Evolutionary conservation across 345 rosid genomes (phyloP).

Genomic region (Orychophragmus violaceus): DNA sequence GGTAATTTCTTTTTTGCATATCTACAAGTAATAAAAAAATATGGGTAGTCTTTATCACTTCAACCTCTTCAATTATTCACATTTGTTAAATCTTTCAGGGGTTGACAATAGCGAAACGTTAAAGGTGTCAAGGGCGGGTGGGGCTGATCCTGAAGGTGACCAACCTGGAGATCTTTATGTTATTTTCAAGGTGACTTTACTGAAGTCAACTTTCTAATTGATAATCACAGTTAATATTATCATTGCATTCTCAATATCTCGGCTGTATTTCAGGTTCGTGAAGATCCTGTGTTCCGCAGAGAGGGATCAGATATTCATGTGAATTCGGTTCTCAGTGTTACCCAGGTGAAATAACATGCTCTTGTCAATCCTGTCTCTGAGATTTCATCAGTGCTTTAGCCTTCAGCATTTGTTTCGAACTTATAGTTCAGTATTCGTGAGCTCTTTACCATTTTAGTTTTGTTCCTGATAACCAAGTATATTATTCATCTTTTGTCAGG

Average conservation of each 20-base stretch:
- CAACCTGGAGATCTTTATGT: conserved; percentile 97
- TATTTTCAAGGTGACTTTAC: conserved; percentile 54
- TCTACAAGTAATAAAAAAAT: background rate
- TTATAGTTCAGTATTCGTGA: background rate
- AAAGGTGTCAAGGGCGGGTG: conserved; percentile 74
- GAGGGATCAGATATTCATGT: conserved; percentile 89
- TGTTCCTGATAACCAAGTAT: background rate
- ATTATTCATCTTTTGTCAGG: conserved; percentile 45
- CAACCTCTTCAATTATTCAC: background rate
- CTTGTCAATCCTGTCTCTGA: background rate
- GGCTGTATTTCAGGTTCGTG: conserved; percentile 51
- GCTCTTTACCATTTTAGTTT: background rate
- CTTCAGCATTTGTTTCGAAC: background rate
- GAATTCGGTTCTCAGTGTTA: conserved; percentile 66
- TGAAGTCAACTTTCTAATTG: background rate
- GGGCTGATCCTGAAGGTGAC: conserved; percentile 91
- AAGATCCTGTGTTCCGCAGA: conserved; percentile 95
- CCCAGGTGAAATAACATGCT: conserved; percentile 53
- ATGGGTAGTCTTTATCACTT: background rate
- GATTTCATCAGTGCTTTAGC: background rate
- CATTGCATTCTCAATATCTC: conserved; percentile 1
- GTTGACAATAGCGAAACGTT: conserved; percentile 71
- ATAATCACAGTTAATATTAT: background rate
- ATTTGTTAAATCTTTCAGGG: conserved; percentile 41
- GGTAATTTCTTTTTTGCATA: conserved; percentile 40